These are phyloP conservation scores for Knufia fluminis DNA, from an alignment of 2,329 filamentous ascomycete genomes.

Conservation along the genomic window DNA sequence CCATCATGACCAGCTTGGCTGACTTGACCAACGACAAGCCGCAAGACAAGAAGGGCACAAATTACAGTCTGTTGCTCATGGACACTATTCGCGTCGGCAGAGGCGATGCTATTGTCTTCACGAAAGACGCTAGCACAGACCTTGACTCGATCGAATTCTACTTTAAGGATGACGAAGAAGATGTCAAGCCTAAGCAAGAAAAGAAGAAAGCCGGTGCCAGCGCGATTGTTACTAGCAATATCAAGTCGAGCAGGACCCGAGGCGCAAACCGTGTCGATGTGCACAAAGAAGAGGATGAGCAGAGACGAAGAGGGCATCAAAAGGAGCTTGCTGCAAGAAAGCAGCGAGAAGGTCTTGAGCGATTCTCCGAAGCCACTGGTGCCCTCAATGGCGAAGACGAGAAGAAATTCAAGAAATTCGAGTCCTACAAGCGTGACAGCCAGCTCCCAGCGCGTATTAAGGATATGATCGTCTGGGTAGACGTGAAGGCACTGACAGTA, in stretches of 20 bases:
- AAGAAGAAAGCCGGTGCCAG: constrained; percentile 84
- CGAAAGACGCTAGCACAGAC: constrained; percentile 81
- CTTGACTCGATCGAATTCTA: constrained; percentile 95
- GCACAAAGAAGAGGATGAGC: constrained; percentile 65
- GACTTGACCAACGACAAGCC: constrained; percentile 80
- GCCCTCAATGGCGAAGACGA: constrained; percentile 82
- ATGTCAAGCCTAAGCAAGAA: constrained; percentile 70
- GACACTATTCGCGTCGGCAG: constrained; percentile 85
- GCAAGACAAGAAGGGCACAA: constrained; percentile 81
- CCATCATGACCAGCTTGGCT: constrained; percentile 78
- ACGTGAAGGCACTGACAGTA: constrained; percentile 80
- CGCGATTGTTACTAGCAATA: constrained; percentile 87
- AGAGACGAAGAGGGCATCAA: constrained; percentile 79
- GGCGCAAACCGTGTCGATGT: constrained; percentile 75
- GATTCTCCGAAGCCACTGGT: constrained; percentile 76
- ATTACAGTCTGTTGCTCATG: constrained; percentile 80
- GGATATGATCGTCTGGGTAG: constrained; percentile 82
- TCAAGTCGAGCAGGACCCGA: constrained; percentile 84
- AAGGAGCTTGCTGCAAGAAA: constrained; percentile 82
- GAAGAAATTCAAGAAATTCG: constrained; percentile 98
- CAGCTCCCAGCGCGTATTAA: constrained; percentile 76
- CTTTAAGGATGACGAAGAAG: constrained; percentile 85
- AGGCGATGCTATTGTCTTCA: constrained; percentile 61
- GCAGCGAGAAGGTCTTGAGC: constrained; percentile 73
- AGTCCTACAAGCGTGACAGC: constrained; percentile 97